Conservation (phyloP, 176 grass and related monocot genomes). For the Luzula sylvatica region DNA sequence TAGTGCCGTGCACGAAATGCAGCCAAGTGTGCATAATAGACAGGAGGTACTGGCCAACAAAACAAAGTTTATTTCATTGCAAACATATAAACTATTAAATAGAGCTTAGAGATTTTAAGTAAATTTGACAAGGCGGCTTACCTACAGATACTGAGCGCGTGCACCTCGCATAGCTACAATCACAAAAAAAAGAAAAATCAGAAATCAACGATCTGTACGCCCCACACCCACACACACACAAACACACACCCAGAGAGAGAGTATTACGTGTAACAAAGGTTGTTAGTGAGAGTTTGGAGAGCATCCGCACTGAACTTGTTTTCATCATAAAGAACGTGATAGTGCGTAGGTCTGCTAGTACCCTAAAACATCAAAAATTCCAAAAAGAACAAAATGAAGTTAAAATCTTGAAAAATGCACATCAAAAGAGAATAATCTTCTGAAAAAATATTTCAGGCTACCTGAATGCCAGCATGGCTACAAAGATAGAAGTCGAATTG, state of each 20-base stretch:
- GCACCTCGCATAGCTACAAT: slow-evolving; percentile 55
- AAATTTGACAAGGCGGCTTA: slow-evolving; percentile 22
- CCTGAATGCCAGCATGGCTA: slow-evolving; percentile 88
- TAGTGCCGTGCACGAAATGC: slow-evolving; percentile 64
- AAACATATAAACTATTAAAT: background rate
- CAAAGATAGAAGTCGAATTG: slow-evolving; percentile 91
- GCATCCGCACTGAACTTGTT: slow-evolving; percentile 56
- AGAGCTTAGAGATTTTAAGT: background rate
- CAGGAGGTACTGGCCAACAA: slow-evolving; percentile 38
- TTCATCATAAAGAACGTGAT: slow-evolving; percentile 69
- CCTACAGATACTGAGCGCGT: slow-evolving; percentile 67
- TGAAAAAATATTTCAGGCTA: slow-evolving; percentile 4
- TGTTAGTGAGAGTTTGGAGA: slow-evolving; percentile 57
- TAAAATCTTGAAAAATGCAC: background rate
- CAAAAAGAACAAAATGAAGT: background rate
- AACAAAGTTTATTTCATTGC: background rate
- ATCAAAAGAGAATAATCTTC: background rate
- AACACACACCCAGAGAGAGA: no score
- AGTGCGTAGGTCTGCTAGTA: slow-evolving; percentile 58
- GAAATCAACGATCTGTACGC: background rate
- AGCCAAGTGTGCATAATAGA: slow-evolving; percentile 61
- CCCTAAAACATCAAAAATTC: slow-evolving; percentile 21
- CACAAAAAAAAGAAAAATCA: background rate
- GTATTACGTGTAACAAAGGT: slow-evolving; percentile 78
- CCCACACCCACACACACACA: no score